phyloP scores from a whole-genome alignment of 1,284 basidiomycete species.

The Puccinia hordei region DNA sequence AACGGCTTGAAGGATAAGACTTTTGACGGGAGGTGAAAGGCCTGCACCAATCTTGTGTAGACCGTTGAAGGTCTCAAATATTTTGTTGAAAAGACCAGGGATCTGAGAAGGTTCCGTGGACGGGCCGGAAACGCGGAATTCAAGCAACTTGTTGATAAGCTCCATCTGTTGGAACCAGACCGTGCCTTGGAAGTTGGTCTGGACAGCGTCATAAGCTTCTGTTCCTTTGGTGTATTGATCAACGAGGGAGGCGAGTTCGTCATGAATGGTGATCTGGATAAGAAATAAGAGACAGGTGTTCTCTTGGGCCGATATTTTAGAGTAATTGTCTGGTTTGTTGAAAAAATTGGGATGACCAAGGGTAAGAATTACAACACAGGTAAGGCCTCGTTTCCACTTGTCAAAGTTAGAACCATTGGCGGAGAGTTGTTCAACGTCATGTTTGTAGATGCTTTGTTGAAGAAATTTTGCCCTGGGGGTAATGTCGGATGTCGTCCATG shows the following conservation, averaged over 20 bases:
- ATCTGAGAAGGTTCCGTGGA: not conserved
- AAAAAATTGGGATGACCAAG: slow-evolving; percentile 2
- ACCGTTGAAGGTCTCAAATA: not conserved
- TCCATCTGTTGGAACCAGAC: not conserved
- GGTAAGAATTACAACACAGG: too few relatives aligned
- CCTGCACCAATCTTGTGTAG: not conserved
- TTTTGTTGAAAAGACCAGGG: not conserved
- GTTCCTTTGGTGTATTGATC: not conserved
- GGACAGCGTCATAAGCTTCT: not conserved
- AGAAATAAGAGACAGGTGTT: not conserved
- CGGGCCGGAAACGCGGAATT: not conserved
- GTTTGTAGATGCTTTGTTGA: too few relatives aligned
- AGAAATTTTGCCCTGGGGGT: not conserved
- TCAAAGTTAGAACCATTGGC: too few relatives aligned
- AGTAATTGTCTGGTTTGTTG: not conserved
- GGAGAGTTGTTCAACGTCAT: too few relatives aligned
- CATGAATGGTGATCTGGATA: not conserved
- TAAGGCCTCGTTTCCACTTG: too few relatives aligned
- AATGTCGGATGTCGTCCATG: not conserved
- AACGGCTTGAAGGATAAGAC: not conserved
- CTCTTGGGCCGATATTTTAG: not conserved
- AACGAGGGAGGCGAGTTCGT: not conserved
- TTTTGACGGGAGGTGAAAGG: not conserved
- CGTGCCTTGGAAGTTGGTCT: not conserved
- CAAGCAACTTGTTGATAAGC: not conserved